Percentiles rank a stretch among this genome's conserved stretches.
Evolutionary conservation across 2,329 filamentous ascomycete genomes (phyloP).

Genomic region (Sarocladium strictum): DNA sequence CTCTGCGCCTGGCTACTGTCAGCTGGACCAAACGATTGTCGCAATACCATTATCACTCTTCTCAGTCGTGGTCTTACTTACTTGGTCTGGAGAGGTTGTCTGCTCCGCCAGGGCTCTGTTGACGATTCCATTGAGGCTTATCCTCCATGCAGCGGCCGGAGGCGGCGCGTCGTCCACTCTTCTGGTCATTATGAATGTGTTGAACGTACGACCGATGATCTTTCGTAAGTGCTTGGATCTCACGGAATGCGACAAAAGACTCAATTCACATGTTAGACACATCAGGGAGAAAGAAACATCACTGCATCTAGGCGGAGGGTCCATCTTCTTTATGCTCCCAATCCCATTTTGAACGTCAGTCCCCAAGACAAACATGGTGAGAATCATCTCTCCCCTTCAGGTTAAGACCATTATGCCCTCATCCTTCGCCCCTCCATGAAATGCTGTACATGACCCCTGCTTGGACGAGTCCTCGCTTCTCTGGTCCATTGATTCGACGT

Average conservation of each 20-base stretch:
- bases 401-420: too few relatives aligned
- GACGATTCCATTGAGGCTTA: neutral
- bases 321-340: too few relatives aligned
- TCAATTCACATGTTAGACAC: too few relatives aligned
- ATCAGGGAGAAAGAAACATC: too few relatives aligned
- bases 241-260: too few relatives aligned
- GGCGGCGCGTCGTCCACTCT: neutral
- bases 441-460: neutral
- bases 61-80: neutral
- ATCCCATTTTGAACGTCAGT: too few relatives aligned
- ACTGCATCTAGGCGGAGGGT: too few relatives aligned
- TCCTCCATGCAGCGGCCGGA: neutral
- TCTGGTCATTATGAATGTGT: neutral
- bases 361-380: too few relatives aligned
- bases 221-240: too few relatives aligned
- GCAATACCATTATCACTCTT: neutral
- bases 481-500: neutral
- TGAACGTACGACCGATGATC: neutral
- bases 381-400: too few relatives aligned
- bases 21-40: neutral
- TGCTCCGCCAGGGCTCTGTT: neutral
- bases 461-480: neutral
- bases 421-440: neutral
- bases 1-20: neutral
- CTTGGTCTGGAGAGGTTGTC: neutral